phyloP scores from a whole-genome alignment of 768 basidiomycete species.

The Lyophyllum shimeji region DNA sequence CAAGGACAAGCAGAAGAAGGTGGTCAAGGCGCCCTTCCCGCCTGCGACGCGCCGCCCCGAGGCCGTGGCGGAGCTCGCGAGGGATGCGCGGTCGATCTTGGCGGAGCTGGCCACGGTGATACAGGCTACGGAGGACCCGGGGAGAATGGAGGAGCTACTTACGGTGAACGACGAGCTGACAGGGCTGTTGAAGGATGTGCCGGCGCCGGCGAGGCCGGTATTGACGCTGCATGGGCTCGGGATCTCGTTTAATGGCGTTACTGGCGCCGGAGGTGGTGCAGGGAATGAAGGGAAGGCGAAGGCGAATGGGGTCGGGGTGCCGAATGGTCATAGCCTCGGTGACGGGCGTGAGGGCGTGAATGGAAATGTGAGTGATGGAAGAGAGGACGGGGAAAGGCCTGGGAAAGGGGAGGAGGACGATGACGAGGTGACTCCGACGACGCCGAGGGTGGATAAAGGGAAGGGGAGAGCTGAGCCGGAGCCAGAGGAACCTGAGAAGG shows the following conservation, averaged over 20 bases:
- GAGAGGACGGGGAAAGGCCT: constrained; percentile 1
- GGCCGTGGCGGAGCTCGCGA: constrained; percentile 33
- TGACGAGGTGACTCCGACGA: constrained; percentile 41
- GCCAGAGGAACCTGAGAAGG: constrained; percentile 66
- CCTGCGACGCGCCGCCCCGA: constrained; percentile 16
- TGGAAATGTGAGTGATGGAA: constrained; percentile 9
- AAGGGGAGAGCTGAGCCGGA: constrained; percentile 72
- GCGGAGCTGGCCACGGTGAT: constrained; percentile 53
- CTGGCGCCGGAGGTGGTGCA: too few species aligned
- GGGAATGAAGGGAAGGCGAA: background rate
- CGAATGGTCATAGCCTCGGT: constrained; percentile 9
- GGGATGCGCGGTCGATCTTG: constrained; percentile 52
- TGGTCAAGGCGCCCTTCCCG: constrained; percentile 13
- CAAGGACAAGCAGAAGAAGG: constrained; percentile 6
- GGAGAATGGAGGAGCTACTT: constrained; percentile 66
- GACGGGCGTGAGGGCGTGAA: constrained; percentile 4
- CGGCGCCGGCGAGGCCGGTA: constrained; percentile 34
- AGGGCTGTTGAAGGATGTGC: constrained; percentile 49
- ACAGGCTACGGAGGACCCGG: constrained; percentile 55
- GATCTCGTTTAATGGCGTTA: constrained; percentile 29
- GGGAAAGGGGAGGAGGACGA: constrained; percentile 23
- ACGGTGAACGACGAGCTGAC: constrained; percentile 72
- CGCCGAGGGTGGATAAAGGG: constrained; percentile 75
- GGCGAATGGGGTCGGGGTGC: constrained; percentile 8
- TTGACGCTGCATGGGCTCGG: constrained; percentile 47